Evolutionary conservation across 768 basidiomycete genomes (phyloP), one percentile per base, ranked within the genome.

Genomic region (Xanthoconium stramineum): DNA sequence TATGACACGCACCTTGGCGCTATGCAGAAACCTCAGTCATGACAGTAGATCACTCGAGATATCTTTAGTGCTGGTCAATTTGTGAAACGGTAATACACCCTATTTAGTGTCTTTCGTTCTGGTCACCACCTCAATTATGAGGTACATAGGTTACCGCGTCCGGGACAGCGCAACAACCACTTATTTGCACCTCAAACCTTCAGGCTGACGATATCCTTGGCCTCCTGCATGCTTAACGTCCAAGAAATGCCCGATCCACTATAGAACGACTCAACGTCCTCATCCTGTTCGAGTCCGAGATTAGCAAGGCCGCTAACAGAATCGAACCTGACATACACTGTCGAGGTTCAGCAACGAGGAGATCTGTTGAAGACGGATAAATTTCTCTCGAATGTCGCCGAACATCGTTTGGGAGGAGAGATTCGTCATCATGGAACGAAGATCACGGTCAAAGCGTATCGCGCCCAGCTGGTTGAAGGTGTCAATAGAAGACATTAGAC

Each of bases 201-300:
- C 53, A 94, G 75, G 39, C 74, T 81, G 40, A 83, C 82, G 52
- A 92, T 80, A 37, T 81, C 75, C 53, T 83, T 83, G 47, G 90
- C 92, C 61, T 96, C 93, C 55, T 85, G 82, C 60, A 83, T 77
- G 59, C 80, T 87, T 52, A 95, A 68, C 65, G 87, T 88, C 93
- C 93, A 96, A 13, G 85, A 81, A 59, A 97, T 93, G 19, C 95
- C 95, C 4, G 93, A 95, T 50, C 89, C 84, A 61, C 89, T 91
- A 72, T 94, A 98, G 70, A 98, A 97, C 52, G 95, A 92, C 60
- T 95, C 90, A 6, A 94, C 86, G 62, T 94, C 92, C 71, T 97
- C 95, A 62, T 96, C 94, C 94, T 94, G 63, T 37, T 45, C 42
- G 19, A 29, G 33, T 15, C 17, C 50, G 20, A 49, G 30, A 58